phyloP scores from a whole-genome alignment of 2,329 filamentous ascomycete genomes.

The Amesomyces nigricolor region DNA sequence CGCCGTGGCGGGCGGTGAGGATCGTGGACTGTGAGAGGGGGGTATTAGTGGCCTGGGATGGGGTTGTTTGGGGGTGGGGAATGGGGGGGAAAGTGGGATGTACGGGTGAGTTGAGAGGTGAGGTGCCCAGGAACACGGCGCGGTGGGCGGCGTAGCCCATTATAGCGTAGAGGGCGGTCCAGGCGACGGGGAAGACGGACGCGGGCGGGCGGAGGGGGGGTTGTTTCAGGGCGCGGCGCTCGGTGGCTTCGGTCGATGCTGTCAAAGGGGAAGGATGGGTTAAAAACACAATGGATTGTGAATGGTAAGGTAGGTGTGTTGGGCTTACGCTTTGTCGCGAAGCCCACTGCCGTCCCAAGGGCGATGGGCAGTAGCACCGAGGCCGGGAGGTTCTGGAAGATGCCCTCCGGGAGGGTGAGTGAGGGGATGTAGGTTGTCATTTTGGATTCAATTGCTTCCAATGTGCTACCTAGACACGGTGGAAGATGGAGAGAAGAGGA shows the following conservation, averaged over 20 bases:
- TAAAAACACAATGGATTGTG: background rate
- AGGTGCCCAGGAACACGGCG: constrained; percentile 59
- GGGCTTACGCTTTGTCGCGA: constrained; percentile 56
- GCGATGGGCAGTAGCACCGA: constrained; percentile 72
- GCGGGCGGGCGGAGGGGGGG: constrained; percentile 57
- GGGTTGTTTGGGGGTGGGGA: background rate
- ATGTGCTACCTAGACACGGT: no score
- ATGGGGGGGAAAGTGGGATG: background rate
- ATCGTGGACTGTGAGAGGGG: constrained; percentile 37
- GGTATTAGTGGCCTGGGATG: background rate
- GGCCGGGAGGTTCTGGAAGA: constrained; percentile 67
- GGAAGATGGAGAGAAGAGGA: no score
- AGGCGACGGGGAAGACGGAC: constrained; percentile 58
- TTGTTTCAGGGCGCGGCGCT: constrained; percentile 55
- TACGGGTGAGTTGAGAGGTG: constrained; percentile 46
- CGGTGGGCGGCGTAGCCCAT: constrained; percentile 91
- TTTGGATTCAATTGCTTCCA: constrained; percentile 24
- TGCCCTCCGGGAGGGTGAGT: constrained; percentile 63
- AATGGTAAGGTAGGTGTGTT: constrained; percentile 1
- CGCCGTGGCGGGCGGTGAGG: constrained; percentile 57
- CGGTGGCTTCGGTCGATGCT: constrained; percentile 54
- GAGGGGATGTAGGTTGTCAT: constrained; percentile 81
- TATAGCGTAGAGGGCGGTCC: constrained; percentile 61
- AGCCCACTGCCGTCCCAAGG: constrained; percentile 69
- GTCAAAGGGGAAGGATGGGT: constrained; percentile 13